Conservation (phyloP, 2,329 filamentous ascomycete genomes). For the Gnomoniopsis smithogilvyi region DNA sequence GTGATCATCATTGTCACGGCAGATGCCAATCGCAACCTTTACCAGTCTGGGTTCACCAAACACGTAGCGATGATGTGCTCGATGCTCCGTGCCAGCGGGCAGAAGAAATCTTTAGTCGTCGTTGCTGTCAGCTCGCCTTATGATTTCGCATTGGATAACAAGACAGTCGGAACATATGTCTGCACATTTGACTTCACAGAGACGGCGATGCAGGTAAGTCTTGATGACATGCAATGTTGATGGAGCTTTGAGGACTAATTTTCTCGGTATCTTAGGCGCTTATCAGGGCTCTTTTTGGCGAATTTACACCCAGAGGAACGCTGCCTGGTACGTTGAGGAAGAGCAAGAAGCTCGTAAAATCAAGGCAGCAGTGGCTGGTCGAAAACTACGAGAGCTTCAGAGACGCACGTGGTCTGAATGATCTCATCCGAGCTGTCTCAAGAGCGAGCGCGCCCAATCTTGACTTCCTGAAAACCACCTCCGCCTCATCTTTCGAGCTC, state of each 20-base stretch:
- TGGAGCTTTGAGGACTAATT: too few species aligned
- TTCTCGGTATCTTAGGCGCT: constrained; percentile 48
- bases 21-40: constrained; percentile 89
- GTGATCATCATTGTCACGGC: constrained; percentile 90
- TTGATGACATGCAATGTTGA: too few species aligned
- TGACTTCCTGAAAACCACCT: constrained; percentile 67
- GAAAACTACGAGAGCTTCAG: constrained; percentile 81
- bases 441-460: constrained; percentile 65
- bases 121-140: constrained; percentile 94
- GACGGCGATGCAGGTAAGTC: constrained; percentile 66
- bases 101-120: constrained; percentile 86
- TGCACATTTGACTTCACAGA: constrained; percentile 98
- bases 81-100: constrained; percentile 70
- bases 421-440: constrained; percentile 68
- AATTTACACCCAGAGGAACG: constrained; percentile 57
- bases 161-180: constrained; percentile 84
- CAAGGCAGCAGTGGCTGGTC: constrained; percentile 92
- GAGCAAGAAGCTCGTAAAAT: constrained; percentile 82
- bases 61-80: constrained; percentile 95
- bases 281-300: constrained; percentile 80
- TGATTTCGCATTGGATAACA: constrained; percentile 91
- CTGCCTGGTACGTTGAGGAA: constrained; percentile 76
- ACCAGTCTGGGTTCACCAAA: constrained; percentile 92
- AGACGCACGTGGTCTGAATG: constrained; percentile 70
- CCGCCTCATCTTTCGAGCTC: constrained; percentile 73